These are phyloP conservation scores for Exophiala xenobiotica DNA, from an alignment of 2,329 filamentous ascomycete genomes.

Conservation along the genomic window DNA sequence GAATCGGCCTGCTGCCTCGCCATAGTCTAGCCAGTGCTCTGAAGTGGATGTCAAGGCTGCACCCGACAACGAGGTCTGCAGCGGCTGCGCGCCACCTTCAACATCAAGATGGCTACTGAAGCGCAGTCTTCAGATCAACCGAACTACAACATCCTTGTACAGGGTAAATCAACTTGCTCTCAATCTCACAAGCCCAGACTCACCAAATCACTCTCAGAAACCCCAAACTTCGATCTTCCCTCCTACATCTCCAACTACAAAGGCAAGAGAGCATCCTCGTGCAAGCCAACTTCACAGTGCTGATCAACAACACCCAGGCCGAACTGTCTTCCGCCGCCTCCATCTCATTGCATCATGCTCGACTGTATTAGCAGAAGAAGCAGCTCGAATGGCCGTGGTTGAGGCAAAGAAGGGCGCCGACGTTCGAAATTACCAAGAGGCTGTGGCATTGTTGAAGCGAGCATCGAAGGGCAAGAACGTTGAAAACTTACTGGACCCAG, in stretches of 20 bases:
- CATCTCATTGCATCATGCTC: conserved; percentile 78
- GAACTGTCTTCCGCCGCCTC: conserved; percentile 77
- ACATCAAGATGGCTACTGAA: conserved; percentile 19
- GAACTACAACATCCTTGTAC: conserved; percentile 19
- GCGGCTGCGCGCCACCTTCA: conserved; percentile 1
- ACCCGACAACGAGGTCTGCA: background rate
- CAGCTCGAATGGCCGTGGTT: conserved; percentile 71
- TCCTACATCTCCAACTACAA: conserved; percentile 86
- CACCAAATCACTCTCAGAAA: conserved; percentile 51
- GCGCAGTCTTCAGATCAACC: conserved; percentile 10
- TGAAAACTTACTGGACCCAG: conserved; percentile 64
- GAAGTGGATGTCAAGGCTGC: background rate
- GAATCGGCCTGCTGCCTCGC: too few relatives aligned
- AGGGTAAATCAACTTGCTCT: conserved; percentile 13
- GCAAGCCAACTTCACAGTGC: background rate
- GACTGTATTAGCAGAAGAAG: conserved; percentile 72
- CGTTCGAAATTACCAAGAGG: conserved; percentile 67
- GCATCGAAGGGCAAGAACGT: conserved; percentile 64
- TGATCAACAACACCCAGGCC: conserved; percentile 55
- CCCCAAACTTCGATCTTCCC: conserved; percentile 87
- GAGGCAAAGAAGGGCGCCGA: conserved; percentile 78
- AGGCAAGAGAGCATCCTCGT: conserved; percentile 51
- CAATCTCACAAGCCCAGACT: background rate
- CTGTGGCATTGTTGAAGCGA: conserved; percentile 62
- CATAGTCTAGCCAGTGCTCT: too few relatives aligned